Percentiles rank a stretch among this genome's conserved stretches.
Conservation (phyloP, 192 early-diverging fungal genomes). For the Entomortierella parvispora region DNA sequence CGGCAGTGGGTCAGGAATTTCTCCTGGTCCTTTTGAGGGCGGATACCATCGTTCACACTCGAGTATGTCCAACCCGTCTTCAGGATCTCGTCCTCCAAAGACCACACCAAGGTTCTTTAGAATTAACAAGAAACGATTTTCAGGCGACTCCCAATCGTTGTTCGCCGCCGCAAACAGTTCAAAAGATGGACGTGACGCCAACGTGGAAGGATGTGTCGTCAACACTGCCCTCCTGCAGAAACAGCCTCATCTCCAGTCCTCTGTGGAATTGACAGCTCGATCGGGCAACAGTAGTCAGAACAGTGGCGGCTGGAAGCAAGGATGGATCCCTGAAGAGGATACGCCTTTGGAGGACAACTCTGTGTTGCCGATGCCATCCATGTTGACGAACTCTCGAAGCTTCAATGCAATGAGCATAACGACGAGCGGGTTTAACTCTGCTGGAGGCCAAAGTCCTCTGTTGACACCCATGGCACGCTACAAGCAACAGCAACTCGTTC, state of each 20-base stretch:
- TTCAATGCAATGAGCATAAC: constrained; percentile 10
- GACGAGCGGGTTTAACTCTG: background rate
- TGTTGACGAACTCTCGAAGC: constrained; percentile 34
- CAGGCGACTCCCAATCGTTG: constrained; percentile 41
- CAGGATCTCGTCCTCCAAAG: constrained; percentile 24
- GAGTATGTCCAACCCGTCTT: background rate
- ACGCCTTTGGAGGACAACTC: constrained; percentile 10
- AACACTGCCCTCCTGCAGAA: constrained; percentile 41
- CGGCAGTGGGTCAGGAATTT: constrained; percentile 1
- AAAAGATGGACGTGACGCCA: background rate
- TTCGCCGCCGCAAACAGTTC: background rate
- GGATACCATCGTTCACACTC: constrained; percentile 31
- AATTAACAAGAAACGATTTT: constrained; percentile 47
- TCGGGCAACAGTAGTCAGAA: constrained; percentile 12
- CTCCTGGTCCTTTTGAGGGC: constrained; percentile 5
- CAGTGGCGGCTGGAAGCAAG: constrained; percentile 37
- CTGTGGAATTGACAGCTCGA: constrained; percentile 39
- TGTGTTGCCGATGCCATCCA: constrained; percentile 32
- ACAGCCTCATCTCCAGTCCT: constrained; percentile 5
- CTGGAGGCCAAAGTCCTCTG: constrained; percentile 24
- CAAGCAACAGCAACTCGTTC: constrained; percentile 21
- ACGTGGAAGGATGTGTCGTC: constrained; percentile 39
- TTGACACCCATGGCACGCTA: constrained; percentile 40
- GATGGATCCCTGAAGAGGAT: constrained; percentile 48
- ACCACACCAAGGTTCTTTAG: constrained; percentile 33